Evolutionary conservation across 2,329 filamentous ascomycete species (phyloP).

Genomic region (Herpotrichia juniperi): DNA sequence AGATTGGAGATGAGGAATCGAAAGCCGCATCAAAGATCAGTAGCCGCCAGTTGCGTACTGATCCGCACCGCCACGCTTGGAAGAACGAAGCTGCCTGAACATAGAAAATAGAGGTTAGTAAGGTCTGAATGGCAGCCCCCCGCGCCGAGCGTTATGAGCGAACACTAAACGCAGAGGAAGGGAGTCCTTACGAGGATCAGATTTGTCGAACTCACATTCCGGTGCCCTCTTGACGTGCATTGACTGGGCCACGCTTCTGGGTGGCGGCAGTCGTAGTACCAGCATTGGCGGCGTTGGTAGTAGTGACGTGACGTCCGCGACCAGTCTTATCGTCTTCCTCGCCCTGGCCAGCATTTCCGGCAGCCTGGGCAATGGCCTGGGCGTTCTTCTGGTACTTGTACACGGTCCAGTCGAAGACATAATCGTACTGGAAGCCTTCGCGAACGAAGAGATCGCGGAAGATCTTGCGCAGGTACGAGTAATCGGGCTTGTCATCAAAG

Average conservation of each 20-base stretch:
- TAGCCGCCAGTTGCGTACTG: slow-evolving; percentile 55
- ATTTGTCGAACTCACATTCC: slow-evolving; percentile 92
- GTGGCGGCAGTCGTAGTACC: slow-evolving; percentile 63
- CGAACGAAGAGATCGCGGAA: slow-evolving; percentile 99
- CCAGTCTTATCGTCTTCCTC: slow-evolving; percentile 79
- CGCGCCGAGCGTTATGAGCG: slow-evolving; percentile 74
- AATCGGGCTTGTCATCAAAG: slow-evolving; percentile 99
- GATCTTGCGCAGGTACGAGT: slow-evolving; percentile 99
- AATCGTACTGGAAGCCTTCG: slow-evolving; percentile 99
- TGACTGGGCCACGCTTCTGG: slow-evolving; percentile 73
- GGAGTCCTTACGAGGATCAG: slow-evolving; percentile 86
- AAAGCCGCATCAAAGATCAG: slow-evolving; percentile 52
- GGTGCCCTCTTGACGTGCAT: slow-evolving; percentile 82
- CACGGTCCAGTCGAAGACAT: slow-evolving; percentile 99
- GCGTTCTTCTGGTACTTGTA: slow-evolving; percentile 99
- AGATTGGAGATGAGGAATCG: slow-evolving; percentile 47
- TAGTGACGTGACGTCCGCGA: slow-evolving; percentile 60
- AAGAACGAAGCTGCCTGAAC: slow-evolving; percentile 59
- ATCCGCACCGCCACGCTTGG: slow-evolving; percentile 56
- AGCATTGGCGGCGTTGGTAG: slow-evolving; percentile 69
- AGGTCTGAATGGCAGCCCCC: slow-evolving; percentile 59
- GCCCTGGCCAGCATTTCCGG: slow-evolving; percentile 67
- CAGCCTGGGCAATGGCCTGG: slow-evolving; percentile 87
- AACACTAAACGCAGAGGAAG: slow-evolving; percentile 86
- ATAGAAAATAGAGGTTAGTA: slow-evolving; percentile 51